These are phyloP conservation scores for Trichoderma sp. DNA, from an alignment of 2,329 filamentous ascomycete genomes.

Conservation along the genomic window DNA sequence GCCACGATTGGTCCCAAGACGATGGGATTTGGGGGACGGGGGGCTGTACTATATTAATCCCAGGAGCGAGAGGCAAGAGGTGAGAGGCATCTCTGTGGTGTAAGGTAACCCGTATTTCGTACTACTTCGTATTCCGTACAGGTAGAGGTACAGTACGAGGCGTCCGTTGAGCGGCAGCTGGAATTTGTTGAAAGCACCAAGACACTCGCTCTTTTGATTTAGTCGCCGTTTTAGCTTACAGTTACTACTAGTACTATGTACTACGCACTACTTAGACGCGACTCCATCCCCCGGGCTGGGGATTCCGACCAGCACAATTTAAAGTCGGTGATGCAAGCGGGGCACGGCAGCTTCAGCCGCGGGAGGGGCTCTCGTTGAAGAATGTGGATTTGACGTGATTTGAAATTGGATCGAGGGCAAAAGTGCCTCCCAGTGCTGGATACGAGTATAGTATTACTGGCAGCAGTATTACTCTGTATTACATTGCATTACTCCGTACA, in stretches of 20 bases:
- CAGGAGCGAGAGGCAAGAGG: background rate
- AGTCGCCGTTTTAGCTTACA: background rate
- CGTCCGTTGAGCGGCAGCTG: background rate
- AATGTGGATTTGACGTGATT: background rate
- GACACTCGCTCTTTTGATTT: background rate
- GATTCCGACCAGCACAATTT: background rate
- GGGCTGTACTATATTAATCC: background rate
- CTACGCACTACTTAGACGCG: background rate
- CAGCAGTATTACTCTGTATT: background rate
- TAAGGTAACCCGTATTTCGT: background rate
- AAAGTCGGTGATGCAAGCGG: background rate
- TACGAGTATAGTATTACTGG: background rate
- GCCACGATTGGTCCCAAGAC: constrained; percentile 6
- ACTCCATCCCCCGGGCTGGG: background rate
- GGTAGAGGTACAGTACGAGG: background rate
- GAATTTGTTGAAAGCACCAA: background rate
- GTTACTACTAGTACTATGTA: too few species aligned
- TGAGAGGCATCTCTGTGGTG: too few species aligned
- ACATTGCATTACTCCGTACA: background rate
- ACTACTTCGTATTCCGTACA: background rate
- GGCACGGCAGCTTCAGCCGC: constrained; percentile 1
- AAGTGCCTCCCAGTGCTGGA: background rate
- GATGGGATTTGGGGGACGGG: background rate
- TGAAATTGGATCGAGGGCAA: background rate
- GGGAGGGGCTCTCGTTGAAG: background rate